A percentile compares a stretch with the other conserved stretches of the same genome.
Conservation (phyloP, 768 basidiomycete genomes). For the Tulasnella sp. region DNA sequence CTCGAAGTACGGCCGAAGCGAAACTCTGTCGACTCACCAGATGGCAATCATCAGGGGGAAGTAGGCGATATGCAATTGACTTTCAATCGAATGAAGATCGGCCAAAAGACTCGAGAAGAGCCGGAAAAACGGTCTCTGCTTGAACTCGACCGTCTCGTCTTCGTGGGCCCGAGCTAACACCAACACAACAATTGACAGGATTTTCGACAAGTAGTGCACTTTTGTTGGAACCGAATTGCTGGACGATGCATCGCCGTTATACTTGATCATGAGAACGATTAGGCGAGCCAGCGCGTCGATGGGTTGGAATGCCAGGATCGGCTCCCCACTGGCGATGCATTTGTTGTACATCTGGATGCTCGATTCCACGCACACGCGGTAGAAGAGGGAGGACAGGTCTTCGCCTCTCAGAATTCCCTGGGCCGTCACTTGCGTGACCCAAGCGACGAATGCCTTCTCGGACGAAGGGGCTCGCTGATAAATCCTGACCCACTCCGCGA, state of each 20-base stretch:
- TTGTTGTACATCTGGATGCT: conserved; percentile 80
- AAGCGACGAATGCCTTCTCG: conserved; percentile 91
- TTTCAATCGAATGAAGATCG: conserved; percentile 79
- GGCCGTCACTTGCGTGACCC: conserved; percentile 93
- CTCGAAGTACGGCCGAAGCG: conserved; percentile 4
- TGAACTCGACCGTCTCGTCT: conserved; percentile 82
- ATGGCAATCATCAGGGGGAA: conserved; percentile 80
- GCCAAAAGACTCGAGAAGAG: conserved; percentile 96
- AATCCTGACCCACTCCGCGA: conserved; percentile 75
- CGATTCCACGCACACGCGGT: conserved; percentile 92
- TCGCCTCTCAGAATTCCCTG: conserved; percentile 95
- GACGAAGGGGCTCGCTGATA: conserved; percentile 84
- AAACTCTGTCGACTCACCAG: conserved; percentile 40
- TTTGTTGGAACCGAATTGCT: conserved; percentile 93
- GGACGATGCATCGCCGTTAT: conserved; percentile 84
- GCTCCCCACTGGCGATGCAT: conserved; percentile 55
- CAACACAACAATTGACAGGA: conserved; percentile 91
- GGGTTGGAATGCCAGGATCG: conserved; percentile 71
- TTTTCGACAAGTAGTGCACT: conserved; percentile 93
- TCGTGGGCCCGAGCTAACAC: conserved; percentile 92
- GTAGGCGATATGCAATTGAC: conserved; percentile 77
- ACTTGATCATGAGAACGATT: conserved; percentile 97
- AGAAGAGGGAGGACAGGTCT: conserved; percentile 94
- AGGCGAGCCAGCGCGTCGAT: conserved; percentile 92
- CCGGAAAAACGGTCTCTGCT: conserved; percentile 95